Evolutionary conservation across 331 rosid species (phyloP).

Genomic region (Acacia pycnantha): DNA sequence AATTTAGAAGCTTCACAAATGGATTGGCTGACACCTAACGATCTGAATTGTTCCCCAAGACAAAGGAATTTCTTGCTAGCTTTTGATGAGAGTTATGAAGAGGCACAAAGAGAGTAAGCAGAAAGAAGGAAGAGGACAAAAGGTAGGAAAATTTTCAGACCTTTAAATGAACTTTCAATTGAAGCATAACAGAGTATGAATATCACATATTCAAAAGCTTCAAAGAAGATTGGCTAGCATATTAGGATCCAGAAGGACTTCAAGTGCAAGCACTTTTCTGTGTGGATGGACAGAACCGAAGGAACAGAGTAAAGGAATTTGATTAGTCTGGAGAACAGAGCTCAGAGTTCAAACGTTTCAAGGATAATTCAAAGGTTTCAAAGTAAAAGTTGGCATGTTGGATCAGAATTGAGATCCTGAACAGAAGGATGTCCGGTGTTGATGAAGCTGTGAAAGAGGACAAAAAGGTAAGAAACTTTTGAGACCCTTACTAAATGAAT

Average conservation of each 20-base stretch:
- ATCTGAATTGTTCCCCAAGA: conserved; percentile 25
- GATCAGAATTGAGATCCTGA: conserved; percentile 34
- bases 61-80: background rate
- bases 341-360: background rate
- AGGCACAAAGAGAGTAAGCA: background rate
- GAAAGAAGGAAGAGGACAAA: conserved; percentile 29
- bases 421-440: background rate
- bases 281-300: background rate
- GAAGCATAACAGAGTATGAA: conserved; percentile 2
- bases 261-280: background rate
- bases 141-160: conserved; percentile 14
- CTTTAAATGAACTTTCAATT: conserved; percentile 22
- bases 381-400: background rate
- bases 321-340: background rate
- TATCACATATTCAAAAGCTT: conserved; percentile 2
- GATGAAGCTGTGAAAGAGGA: conserved; percentile 38
- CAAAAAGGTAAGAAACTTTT: conserved; percentile 33
- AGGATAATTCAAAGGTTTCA: background rate
- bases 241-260: conserved; percentile 7
- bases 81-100: background rate
- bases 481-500: conserved; percentile 21
- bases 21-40: conserved; percentile 1
- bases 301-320: background rate
- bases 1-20: background rate
- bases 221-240: background rate